phyloP scores from a whole-genome alignment of 805 yeast species.

The Candida nemodendra region DNA sequence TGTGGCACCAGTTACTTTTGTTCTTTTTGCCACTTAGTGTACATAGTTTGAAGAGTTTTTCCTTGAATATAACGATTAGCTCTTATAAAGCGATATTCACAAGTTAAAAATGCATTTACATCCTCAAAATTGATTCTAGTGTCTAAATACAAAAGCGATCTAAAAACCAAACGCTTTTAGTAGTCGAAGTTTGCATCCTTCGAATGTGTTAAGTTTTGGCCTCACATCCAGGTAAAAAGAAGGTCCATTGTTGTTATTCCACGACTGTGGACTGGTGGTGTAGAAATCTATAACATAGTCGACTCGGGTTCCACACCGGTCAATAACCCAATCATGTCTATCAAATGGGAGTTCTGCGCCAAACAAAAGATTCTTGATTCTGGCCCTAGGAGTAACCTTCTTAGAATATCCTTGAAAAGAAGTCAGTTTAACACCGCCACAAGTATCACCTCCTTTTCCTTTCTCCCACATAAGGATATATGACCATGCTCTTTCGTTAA shows the following conservation, averaged over 20 bases:
- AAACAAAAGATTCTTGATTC: conserved; percentile 53
- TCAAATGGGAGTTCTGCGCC: conserved; percentile 87
- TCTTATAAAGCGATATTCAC: no score
- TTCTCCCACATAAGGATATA: conserved; percentile 84
- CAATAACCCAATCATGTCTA: conserved; percentile 91
- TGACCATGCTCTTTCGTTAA: conserved; percentile 90
- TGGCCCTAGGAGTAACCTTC: conserved; percentile 85
- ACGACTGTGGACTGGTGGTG: conserved; percentile 31
- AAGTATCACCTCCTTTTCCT: conserved; percentile 51
- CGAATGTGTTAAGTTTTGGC: conserved; percentile 81
- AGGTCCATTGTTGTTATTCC: conserved; percentile 44
- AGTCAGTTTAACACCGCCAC: conserved; percentile 84
- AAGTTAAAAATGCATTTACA: no score
- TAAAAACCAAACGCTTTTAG: conserved; percentile 61
- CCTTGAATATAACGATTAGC: no score
- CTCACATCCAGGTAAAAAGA: conserved; percentile 82
- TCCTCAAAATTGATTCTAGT: no score
- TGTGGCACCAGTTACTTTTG: background rate
- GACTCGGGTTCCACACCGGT: conserved; percentile 77
- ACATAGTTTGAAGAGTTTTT: conserved; percentile 5
- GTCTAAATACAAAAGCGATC: no score
- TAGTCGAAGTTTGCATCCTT: conserved; percentile 74
- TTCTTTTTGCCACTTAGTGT: background rate
- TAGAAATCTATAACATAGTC: conserved; percentile 95
- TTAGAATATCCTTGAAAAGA: conserved; percentile 88